Evolutionary conservation across 345 rosid genomes (phyloP).

Genomic region (Salix caprea): DNA sequence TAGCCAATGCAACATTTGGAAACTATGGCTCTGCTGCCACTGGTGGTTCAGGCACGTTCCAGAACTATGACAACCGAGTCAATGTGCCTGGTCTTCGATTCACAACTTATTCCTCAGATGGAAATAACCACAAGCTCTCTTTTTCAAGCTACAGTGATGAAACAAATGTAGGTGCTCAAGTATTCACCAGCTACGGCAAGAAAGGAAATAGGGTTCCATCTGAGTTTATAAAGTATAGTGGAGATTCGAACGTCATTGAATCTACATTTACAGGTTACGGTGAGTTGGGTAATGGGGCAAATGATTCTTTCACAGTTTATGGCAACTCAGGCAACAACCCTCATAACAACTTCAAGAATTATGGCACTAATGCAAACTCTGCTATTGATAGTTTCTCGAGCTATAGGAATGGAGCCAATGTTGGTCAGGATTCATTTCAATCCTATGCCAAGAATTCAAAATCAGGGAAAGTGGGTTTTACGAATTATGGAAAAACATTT

Average conservation of each 20-base stretch:
- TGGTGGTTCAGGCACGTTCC: conserved; percentile 26
- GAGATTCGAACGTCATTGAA: conserved; percentile 21
- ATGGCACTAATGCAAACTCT: conserved; percentile 20
- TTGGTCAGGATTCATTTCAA: conserved; percentile 23
- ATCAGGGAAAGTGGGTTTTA: conserved; percentile 20
- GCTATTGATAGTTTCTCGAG: conserved; percentile 11
- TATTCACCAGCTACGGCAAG: conserved; percentile 29
- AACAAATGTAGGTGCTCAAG: conserved; percentile 26
- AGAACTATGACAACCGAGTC: conserved; percentile 21
- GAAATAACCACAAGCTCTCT: conserved; percentile 22
- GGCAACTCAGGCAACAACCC: conserved; percentile 26
- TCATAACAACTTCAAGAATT: conserved; percentile 17
- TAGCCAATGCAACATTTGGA: conserved; percentile 25
- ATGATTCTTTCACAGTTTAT: conserved; percentile 24
- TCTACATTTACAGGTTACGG: conserved; percentile 28
- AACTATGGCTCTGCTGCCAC: conserved; percentile 27
- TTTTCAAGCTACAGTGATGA: conserved; percentile 22
- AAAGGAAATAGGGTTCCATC: conserved; percentile 24
- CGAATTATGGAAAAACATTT: conserved; percentile 24
- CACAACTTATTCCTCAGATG: conserved; percentile 29
- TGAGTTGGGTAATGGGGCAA: conserved; percentile 19
- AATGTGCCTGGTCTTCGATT: conserved; percentile 29
- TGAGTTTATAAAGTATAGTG: conserved; percentile 19
- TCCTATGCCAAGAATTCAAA: conserved; percentile 24
- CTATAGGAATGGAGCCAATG: conserved; percentile 26